Conservation (phyloP, 805 yeast species). For the Lipomyces orientalis region DNA sequence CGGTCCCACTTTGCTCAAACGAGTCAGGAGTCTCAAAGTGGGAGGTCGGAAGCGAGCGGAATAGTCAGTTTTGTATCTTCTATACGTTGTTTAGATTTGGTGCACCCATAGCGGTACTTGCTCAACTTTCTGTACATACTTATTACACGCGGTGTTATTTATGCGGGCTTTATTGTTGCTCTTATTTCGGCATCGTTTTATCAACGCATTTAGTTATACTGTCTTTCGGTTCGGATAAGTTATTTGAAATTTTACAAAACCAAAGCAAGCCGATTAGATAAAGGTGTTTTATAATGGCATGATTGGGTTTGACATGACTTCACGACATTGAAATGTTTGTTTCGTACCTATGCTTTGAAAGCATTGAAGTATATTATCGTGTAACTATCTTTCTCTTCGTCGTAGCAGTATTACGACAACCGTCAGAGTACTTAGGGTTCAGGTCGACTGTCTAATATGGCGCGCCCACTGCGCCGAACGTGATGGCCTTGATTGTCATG, state of each 20-base stretch:
- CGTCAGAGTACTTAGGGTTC: neutral
- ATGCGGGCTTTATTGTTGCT: neutral
- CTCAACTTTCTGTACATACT: neutral
- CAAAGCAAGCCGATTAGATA: neutral
- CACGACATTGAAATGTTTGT: neutral
- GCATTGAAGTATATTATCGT: neutral
- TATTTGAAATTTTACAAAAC: neutral
- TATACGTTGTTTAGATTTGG: neutral
- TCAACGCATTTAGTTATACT: neutral
- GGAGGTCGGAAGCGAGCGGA: constrained; percentile 45
- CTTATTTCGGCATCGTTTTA: neutral
- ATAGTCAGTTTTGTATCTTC: neutral
- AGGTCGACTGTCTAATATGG: neutral
- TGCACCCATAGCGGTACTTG: neutral
- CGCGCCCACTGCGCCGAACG: constrained; percentile 25
- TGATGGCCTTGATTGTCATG: constrained; percentile 29
- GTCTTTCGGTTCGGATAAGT: neutral
- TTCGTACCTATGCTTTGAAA: neutral
- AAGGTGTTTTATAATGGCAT: constrained; percentile 3
- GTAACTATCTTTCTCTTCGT: neutral
- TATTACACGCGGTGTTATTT: neutral
- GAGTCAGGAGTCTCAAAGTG: constrained; percentile 90
- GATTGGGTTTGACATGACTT: constrained; percentile 2
- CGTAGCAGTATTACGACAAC: neutral
- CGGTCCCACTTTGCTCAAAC: constrained; percentile 66